Evolutionary conservation across 2,329 filamentous ascomycete species (phyloP), one percentile per base, ranked within the genome.

Genomic region (Apiospora malaysiana): DNA sequence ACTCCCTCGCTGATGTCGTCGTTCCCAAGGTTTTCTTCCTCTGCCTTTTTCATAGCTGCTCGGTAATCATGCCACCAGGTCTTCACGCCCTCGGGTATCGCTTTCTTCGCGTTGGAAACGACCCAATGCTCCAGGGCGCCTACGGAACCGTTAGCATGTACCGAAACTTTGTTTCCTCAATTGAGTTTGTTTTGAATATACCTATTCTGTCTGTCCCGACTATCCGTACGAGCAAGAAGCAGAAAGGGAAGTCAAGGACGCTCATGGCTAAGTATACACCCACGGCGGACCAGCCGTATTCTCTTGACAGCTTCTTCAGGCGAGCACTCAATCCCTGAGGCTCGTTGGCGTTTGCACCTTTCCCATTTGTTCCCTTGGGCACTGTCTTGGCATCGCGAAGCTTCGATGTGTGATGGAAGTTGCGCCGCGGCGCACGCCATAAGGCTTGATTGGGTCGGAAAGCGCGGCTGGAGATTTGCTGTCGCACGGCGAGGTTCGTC

Each of bases 201-300:
- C 94, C 95, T 77, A 99, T 96, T 70, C 89, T 89, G 37, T 99
- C 96, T 0, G 93, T 93, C 21, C 96, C 96, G 1, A 97, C 87
- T 69, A 91, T 84, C 71, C 92, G 89, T 66, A 99, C 96, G 12
- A 96, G 90, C 70, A 97, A 83, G 83, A 97, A 99, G 83, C 95
- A 98, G 79, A 98, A 93, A 0, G 96, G 96, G 75, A 98, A 97
- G 82, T 99, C 96, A 68, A 97, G 83, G 47, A 93, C 92, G 56
- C 93, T 95, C 70, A 99, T 83, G 0, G 86, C 86, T 14, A 98
- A 82, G 81, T 99, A 99, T 18, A 99, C 93, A n/a, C 94, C 95
- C 6, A 98, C 82, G 0, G 95, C 95, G 4, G 93, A 89, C 94
- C 95, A 98, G 51, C 96, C 96, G 81, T 99, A 99, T 81, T 98